Conservation (phyloP, 345 rosid species). For the Sisymbrium altissimum region DNA sequence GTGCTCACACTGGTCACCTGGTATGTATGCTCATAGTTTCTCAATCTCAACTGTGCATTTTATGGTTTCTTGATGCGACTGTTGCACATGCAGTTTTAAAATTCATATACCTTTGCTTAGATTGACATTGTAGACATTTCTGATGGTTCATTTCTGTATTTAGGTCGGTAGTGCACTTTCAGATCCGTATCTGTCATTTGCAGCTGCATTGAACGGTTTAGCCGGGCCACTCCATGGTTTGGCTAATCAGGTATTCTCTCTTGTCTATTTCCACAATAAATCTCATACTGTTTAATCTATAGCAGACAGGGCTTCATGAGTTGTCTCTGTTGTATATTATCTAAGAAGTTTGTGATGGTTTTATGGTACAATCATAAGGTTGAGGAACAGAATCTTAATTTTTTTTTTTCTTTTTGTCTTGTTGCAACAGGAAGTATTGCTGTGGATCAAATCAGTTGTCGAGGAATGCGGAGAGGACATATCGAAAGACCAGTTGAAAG, state of each 20-base stretch:
- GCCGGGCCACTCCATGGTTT: conserved; percentile 99
- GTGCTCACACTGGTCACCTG: conserved; percentile 98
- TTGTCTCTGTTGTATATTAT: not conserved
- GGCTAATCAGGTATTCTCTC: conserved; percentile 92
- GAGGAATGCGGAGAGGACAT: conserved; percentile 89
- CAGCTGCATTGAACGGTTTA: conserved; percentile 96
- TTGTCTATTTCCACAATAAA: not conserved
- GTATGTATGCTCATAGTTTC: conserved; percentile 36
- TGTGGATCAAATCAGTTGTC: conserved; percentile 93
- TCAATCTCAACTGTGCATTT: not conserved
- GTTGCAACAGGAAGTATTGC: conserved; percentile 77
- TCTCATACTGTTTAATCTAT: not conserved
- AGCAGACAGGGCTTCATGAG: conserved; percentile 9
- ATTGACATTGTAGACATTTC: not conserved
- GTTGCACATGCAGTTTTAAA: not conserved
- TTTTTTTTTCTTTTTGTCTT: not conserved
- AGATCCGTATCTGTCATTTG: conserved; percentile 97
- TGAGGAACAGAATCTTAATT: not conserved
- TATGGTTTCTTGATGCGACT: not conserved
- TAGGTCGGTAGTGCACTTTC: conserved; percentile 99
- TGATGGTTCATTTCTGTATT: conserved; percentile 17
- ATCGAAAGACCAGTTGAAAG: conserved; percentile 71
- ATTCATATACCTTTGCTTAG: not conserved
- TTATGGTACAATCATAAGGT: conserved; percentile 5
- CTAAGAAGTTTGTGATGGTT: conserved; percentile 4